Base-by-base conservation (phyloP, 192 early-diverging fungal species). In the Geosiphon pyriformis region DNA sequence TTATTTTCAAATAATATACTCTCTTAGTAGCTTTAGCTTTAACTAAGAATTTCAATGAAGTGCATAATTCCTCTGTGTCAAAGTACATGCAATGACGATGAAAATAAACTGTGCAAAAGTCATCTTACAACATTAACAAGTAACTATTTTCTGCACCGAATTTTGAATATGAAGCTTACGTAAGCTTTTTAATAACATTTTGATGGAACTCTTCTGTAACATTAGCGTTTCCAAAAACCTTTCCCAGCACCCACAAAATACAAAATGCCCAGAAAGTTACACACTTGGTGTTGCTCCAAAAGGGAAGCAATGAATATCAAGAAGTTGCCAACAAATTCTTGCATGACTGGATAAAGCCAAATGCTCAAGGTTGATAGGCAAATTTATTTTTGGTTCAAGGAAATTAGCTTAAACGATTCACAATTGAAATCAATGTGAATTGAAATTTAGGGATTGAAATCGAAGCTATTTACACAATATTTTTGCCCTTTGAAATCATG, bases 341-440 rank as follows among this genome's bases (percentile, higher is more conserved):
- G n/a, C 8, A 8, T 11, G 61, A 64, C 23, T 64, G 61, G 61
- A 30, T 34, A 18, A 64, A 64, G 18, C 17, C 2, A n/a, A 64
- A 64, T 32, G 3, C 49, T 1, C 18, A 50, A 12, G 61, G 61
- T 64, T 30, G 15, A 12, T 22, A 20, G 32, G 27, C 25, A 18
- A 52, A 22, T 51, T 51, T 18, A 52, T 52, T 52, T 20, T 52
- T 18, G 25, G n/a, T n/a, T n/a, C n/a, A n/a, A n/a, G n/a, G n/a
- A n/a, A n/a, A n/a, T n/a, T n/a, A n/a, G n/a, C n/a, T n/a, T n/a
- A n/a, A n/a, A n/a, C n/a, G n/a, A n/a, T n/a, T n/a, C n/a, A n/a
- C n/a, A n/a, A n/a, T n/a, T n/a, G n/a, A n/a, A n/a, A n/a, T n/a
- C n/a, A n/a, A n/a, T n/a, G n/a, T n/a, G n/a, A n/a, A 6, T 15